Evolutionary conservation across 2,329 filamentous ascomycete species (phyloP).

Genomic region (Trichophyton simii): DNA sequence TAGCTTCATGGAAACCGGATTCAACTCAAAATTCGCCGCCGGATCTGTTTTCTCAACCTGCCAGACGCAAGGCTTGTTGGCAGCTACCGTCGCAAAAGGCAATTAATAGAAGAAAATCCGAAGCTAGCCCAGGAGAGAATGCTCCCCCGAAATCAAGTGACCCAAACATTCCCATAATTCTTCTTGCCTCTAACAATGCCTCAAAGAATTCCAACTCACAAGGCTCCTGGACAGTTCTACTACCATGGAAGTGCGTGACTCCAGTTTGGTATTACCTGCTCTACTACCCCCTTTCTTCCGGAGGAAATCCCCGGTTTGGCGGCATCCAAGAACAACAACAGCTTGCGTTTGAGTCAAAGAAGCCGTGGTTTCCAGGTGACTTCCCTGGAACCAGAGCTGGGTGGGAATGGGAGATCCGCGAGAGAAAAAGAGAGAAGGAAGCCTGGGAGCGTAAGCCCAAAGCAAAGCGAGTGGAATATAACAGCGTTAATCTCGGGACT

Average conservation of each 20-base stretch:
- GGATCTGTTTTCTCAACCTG: conserved; percentile 55
- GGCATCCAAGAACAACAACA: conserved; percentile 70
- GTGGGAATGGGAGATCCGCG: conserved; percentile 59
- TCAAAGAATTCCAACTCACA: conserved; percentile 39
- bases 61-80: conserved; percentile 51
- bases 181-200: conserved; percentile 47
- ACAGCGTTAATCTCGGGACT: conserved; percentile 58
- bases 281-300: conserved; percentile 66
- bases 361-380: conserved; percentile 78
- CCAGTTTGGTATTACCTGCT: conserved; percentile 79
- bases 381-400: conserved; percentile 69
- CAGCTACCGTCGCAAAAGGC: conserved; percentile 63
- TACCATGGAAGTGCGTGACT: conserved; percentile 81
- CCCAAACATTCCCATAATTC: conserved; percentile 62
- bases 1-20: conserved; percentile 59
- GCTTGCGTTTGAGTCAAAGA: conserved; percentile 63
- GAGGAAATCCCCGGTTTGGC: conserved; percentile 69
- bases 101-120: conserved; percentile 62
- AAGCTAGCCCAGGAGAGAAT: conserved; percentile 49
- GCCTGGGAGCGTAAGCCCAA: conserved; percentile 69
- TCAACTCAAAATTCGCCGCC: conserved; percentile 27
- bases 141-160: conserved; percentile 50
- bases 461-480: conserved; percentile 66
- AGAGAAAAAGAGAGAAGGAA: conserved; percentile 46
- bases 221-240: conserved; percentile 67